Base-by-base conservation (phyloP, 352 stramenopile species). In the Phytophthora tentaculata region DNA sequence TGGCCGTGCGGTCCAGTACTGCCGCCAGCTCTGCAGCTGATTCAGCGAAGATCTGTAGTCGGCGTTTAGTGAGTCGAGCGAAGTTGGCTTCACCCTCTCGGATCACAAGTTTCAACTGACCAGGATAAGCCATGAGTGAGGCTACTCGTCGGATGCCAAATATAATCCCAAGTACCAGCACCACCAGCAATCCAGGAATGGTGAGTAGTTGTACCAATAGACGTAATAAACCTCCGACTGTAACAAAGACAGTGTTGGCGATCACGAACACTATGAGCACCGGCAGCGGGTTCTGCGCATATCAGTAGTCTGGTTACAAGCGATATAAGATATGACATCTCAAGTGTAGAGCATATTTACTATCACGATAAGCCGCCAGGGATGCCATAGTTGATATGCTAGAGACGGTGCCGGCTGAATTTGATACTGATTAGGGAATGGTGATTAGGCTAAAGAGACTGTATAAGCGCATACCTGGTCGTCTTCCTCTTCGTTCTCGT, bases 31-130 rank as follows among this genome's bases (percentile, higher is more conserved):
- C 84, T 20, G 79, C 66, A 17, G 76, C 75, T 20, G 84, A 74
- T 41, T 93, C 86, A 8, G 86, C 61, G 44, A 90, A 84, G 68
- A 94, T 86, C 20, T 84, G 78, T 6, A 96, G 61, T 8, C 86
- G 81, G 5, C 83, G 82, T 68, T 90, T 90, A 5, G 76, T 86
- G 45, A 95, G 70, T 8, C 84, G 74, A 47, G 85, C 82, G 24
- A 94, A 96, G 49, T 80, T 94, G 63, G 75, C 74, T 64, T 96
- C 88, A 0, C 86, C 86, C 56, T 96, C 88, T 51, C 88, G 80
- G 44, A 90, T 88, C 32, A 96, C 86, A 29, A 96, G 70, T 23
- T 75, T 67, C 23, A 96, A 64, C 37, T 96, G 88, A 1, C 88
- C 88, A 0, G 88, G 88, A 51, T 84, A 96, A 35, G 80, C 79